Evolutionary conservation across 78 protist species (phyloP).

Genomic region (Diacronema lutheri): DNA sequence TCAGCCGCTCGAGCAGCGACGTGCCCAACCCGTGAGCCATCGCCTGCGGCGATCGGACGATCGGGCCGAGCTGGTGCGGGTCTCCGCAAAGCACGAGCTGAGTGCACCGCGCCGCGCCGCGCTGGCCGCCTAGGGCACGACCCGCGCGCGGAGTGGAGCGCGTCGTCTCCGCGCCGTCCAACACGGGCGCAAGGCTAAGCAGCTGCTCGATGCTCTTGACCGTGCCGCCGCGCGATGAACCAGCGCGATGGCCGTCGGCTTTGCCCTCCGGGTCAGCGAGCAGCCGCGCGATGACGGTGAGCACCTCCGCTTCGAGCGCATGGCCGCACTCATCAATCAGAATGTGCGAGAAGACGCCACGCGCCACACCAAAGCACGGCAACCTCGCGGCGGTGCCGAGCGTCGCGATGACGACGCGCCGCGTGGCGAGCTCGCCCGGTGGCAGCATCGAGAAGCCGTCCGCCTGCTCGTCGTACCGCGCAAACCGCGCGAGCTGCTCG

Average conservation of each 20-base stretch:
- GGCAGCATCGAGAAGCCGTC: not conserved
- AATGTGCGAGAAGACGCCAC: slow-evolving; percentile 24
- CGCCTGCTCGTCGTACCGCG: not conserved
- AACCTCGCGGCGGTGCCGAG: not conserved
- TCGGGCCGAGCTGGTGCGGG: slow-evolving; percentile 57
- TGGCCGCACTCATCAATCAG: slow-evolving; percentile 51
- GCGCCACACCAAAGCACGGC: not conserved
- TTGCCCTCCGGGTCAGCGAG: not conserved
- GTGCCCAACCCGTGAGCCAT: not conserved
- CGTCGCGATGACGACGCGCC: slow-evolving; percentile 10
- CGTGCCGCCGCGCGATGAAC: no score
- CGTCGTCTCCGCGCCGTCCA: not conserved
- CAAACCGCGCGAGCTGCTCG: not conserved
- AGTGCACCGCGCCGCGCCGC: not conserved
- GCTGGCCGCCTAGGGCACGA: not conserved
- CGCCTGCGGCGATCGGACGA: slow-evolving; percentile 2
- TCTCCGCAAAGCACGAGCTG: slow-evolving; percentile 57
- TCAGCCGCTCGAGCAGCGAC: slow-evolving; percentile 36
- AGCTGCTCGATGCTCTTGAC: not conserved
- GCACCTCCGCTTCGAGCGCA: slow-evolving; percentile 38
- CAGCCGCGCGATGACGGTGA: not conserved
- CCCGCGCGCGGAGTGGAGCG: not conserved
- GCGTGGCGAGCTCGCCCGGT: not conserved
- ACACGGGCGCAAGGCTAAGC: not conserved
- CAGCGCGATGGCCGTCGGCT: no score